Evolutionary conservation across 164 flowering plant species (phyloP).

Genomic region (Umbellularia californica): DNA sequence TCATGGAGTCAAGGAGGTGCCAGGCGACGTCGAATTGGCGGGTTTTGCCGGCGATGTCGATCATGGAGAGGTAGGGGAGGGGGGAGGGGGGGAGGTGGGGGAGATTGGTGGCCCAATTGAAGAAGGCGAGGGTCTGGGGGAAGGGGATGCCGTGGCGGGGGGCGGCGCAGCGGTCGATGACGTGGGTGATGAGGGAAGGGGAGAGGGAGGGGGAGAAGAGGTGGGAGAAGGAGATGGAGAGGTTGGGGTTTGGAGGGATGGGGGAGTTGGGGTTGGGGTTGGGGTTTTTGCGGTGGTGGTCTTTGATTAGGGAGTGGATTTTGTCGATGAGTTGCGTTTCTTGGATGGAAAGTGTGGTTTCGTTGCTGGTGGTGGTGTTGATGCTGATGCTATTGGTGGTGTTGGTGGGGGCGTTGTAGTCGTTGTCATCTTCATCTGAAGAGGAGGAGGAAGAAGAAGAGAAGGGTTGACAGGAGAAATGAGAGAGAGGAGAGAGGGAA

Average conservation of each 20-base stretch:
- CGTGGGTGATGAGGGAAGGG: conserved; percentile 43
- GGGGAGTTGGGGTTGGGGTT: conserved; percentile 23
- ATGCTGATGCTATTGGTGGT: not conserved
- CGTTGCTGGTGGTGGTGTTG: not conserved
- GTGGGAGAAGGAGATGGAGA: conserved; percentile 48
- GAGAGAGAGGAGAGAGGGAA: conserved; percentile 14
- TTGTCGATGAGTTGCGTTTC: conserved; percentile 48
- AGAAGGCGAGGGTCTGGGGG: conserved; percentile 64
- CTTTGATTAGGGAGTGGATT: conserved; percentile 57
- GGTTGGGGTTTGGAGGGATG: conserved; percentile 31
- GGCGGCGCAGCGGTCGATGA: conserved; percentile 54
- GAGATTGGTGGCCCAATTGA: conserved; percentile 64
- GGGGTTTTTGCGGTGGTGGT: conserved; percentile 74
- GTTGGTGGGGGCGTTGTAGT: not conserved
- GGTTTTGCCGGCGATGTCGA: conserved; percentile 80
- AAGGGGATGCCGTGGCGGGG: conserved; percentile 82
- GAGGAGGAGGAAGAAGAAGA: conserved; percentile 30
- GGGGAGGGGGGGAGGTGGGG: conserved; percentile 26
- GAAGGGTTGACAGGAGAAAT: conserved; percentile 13
- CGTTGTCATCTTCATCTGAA: conserved; percentile 1
- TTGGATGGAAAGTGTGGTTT: conserved; percentile 16
- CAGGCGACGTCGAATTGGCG: conserved; percentile 71
- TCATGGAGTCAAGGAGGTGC: conserved; percentile 67
- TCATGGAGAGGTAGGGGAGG: conserved; percentile 57
- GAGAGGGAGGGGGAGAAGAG: conserved; percentile 35